Base-by-base conservation (phyloP, 192 early-diverging fungal species). In the Lobulomyces angularis region DNA sequence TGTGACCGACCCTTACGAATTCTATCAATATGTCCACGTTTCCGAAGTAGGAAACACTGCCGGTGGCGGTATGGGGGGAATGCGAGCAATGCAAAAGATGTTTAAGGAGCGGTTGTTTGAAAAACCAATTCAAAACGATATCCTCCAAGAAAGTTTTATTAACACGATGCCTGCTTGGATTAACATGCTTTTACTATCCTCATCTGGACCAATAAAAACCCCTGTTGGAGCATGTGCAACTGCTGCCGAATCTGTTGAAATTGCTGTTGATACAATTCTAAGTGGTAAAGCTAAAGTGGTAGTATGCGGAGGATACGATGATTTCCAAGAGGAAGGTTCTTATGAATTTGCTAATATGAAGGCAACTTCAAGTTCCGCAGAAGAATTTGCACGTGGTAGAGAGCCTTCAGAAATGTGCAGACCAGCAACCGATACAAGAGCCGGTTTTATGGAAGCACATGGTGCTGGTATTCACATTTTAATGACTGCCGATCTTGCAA, bases 291-390 rank as follows among this genome's bases (percentile, higher is more conserved):
- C 92, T 31, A 85, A 86, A 60, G 77, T 96, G 41, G 81, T 91
- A 55, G 56, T 96, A 37, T 88, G 86, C 26, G 92, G 92, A 58
- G 92, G 80, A 17, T 85, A 83, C 49, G 92, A 96, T 51, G 88
- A 88, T 41, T 86, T 88, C 67, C 81, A 83, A 38, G 89, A 90
- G 56, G 87, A 96, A 55, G 85, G 84, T 25, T 83, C 82, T 1
- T 84, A 85, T 50, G 91, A 92, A 61, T 95, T 95, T 56, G 86
- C 83, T 48, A 84, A 86, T 74, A 95, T 95, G 88, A 90, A 88
- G 58, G 91, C 91, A 5, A 88, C 87, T 16, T 79, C 75, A 55
- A 88, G 84, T 55, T 61, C 81, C 26, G 60, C 76, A 27, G 81
- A 85, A 16, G 91, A 95, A 58, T 63, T 86, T 38, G 84, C 78